A percentile compares a stretch with the other conserved stretches of the same genome.
Conservation (phyloP, 192 early-diverging fungal species). For the Backusella westeae region DNA sequence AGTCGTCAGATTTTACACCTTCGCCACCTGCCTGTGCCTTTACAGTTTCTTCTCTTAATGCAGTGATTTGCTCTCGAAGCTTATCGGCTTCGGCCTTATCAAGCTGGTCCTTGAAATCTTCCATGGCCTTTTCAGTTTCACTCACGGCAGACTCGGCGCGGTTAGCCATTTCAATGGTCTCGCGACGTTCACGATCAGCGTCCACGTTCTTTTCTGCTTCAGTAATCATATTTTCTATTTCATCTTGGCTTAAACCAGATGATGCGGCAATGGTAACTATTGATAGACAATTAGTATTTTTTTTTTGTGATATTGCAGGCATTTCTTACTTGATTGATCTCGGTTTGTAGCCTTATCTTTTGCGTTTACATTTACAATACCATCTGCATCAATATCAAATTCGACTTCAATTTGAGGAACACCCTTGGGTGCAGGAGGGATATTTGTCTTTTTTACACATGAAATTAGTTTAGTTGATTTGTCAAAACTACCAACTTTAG, state of each 20-base stretch:
- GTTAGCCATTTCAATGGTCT: slow-evolving; percentile 94
- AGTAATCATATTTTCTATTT: slow-evolving; percentile 97
- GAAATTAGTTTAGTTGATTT: not conserved
- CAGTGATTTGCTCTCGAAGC: slow-evolving; percentile 80
- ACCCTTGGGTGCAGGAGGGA: slow-evolving; percentile 97
- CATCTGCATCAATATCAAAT: slow-evolving; percentile 99
- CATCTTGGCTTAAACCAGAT: slow-evolving; percentile 87
- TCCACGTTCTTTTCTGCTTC: slow-evolving; percentile 92
- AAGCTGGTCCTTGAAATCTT: slow-evolving; percentile 96
- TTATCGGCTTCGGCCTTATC: slow-evolving; percentile 83
- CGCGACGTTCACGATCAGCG: slow-evolving; percentile 90
- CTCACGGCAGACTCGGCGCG: slow-evolving; percentile 87
- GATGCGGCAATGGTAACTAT: slow-evolving; percentile 89
- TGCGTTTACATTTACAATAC: slow-evolving; percentile 97
- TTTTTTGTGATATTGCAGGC: not conserved
- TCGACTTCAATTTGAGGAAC: slow-evolving; percentile 97
- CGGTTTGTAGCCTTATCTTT: slow-evolving; percentile 96
- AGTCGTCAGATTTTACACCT: slow-evolving; percentile 72
- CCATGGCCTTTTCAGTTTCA: slow-evolving; percentile 94
- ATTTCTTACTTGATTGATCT: slow-evolving; percentile 70
- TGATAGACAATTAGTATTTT: not conserved
- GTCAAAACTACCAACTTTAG: not conserved
- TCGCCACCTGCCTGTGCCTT: slow-evolving; percentile 68
- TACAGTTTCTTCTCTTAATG: slow-evolving; percentile 75
- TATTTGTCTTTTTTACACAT: slow-evolving; percentile 46